phyloP scores from a whole-genome alignment of 208 protist genomes.

The Trypanosoma congolense region DNA sequence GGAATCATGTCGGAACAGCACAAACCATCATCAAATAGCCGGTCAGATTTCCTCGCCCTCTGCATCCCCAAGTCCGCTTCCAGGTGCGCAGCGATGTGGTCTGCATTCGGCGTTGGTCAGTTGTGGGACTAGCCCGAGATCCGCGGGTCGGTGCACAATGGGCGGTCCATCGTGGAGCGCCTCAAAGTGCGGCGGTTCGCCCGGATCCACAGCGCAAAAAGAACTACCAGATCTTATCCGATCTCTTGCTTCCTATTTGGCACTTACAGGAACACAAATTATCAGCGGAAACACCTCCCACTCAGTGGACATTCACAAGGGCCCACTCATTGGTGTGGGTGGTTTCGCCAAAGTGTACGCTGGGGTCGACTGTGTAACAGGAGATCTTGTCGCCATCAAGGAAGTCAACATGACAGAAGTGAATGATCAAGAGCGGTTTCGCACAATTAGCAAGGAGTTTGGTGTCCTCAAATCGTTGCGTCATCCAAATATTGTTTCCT shows the following conservation, averaged over 20 bases:
- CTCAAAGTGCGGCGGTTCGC: neutral
- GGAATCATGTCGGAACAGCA: conserved; percentile 1
- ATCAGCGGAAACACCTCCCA: conserved; percentile 56
- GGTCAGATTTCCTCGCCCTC: conserved; percentile 5
- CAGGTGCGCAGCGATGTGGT: conserved; percentile 4
- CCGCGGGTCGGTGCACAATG: conserved; percentile 12
- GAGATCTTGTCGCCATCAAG: conserved; percentile 86
- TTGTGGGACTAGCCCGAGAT: conserved; percentile 1
- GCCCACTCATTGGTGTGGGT: conserved; percentile 69
- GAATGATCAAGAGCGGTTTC: conserved; percentile 60
- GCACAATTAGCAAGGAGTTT: conserved; percentile 81
- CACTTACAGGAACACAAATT: conserved; percentile 57
- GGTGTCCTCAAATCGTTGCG: conserved; percentile 71
- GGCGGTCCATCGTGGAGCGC: conserved; percentile 12
- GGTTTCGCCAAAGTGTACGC: conserved; percentile 84
- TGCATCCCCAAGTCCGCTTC: conserved; percentile 11
- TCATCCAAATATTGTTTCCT: conserved; percentile 87
- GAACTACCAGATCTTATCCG: conserved; percentile 49
- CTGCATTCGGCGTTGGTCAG: conserved; percentile 1
- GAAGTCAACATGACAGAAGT: conserved; percentile 80
- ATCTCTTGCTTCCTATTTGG: conserved; percentile 48
- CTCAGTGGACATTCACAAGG: conserved; percentile 65
- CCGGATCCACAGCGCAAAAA: conserved; percentile 25
- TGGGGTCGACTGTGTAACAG: conserved; percentile 75
- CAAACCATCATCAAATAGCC: conserved; percentile 5